These are phyloP conservation scores for Cynara cardunculus DNA, from an alignment of 129 eudicot species.

Conservation along the genomic window DNA sequence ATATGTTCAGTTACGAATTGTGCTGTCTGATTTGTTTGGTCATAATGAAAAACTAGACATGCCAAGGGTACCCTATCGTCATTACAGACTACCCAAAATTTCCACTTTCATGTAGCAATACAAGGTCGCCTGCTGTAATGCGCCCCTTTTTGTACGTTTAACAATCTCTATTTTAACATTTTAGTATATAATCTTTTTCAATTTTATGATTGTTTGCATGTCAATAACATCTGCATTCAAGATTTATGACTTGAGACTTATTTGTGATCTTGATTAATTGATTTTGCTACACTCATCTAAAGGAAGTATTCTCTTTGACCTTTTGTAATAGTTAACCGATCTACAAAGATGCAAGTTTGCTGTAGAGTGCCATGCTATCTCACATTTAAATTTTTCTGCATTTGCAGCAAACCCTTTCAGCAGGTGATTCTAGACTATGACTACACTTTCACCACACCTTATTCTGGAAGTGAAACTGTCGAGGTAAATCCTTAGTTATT, in stretches of 20 bases:
- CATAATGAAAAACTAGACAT: background rate
- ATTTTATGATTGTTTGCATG: background rate
- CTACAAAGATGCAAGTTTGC: background rate
- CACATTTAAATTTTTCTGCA: conserved; percentile 10
- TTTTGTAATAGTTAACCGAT: background rate
- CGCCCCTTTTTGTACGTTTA: too few species aligned
- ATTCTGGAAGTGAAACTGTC: conserved; percentile 75
- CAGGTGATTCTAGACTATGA: conserved; percentile 91
- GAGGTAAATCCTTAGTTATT: conserved; percentile 47
- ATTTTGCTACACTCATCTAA: background rate
- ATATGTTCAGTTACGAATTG: background rate
- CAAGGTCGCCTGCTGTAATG: background rate
- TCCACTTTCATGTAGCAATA: background rate
- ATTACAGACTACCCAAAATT: background rate
- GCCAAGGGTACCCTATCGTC: background rate
- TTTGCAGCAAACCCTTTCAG: conserved; percentile 77
- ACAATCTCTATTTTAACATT: background rate
- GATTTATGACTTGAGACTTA: background rate
- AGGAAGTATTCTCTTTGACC: background rate
- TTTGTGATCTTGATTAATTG: background rate
- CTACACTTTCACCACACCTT: conserved; percentile 96
- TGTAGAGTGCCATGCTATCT: conserved; percentile 2
- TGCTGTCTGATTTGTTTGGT: background rate
- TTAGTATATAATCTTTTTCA: background rate
- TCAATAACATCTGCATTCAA: background rate